Evolutionary conservation across 1,139 yeast genomes (phyloP).

Genomic region (Candida mesenterica): DNA sequence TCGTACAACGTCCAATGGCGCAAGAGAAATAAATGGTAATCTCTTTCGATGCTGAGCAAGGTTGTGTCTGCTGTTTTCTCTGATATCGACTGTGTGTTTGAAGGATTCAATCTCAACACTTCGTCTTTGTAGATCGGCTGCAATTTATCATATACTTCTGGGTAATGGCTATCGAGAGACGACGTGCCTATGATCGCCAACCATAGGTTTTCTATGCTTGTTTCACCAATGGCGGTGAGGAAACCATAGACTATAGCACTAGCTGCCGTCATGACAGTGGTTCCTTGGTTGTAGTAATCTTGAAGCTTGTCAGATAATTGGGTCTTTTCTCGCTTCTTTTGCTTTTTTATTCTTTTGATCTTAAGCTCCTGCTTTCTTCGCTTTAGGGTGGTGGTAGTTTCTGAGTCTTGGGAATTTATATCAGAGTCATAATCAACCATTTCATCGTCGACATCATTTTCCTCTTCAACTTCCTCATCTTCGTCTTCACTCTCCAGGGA

Average conservation of each 20-base stretch:
- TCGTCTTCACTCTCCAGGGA: conserved; percentile 24
- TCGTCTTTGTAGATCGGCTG: conserved; percentile 81
- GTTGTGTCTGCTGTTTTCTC: conserved; percentile 63
- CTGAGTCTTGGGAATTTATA: neutral
- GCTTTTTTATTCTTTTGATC: conserved; percentile 2
- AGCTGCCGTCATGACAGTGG: conserved; percentile 71
- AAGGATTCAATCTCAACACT: conserved; percentile 63
- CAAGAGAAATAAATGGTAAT: conserved; percentile 79
- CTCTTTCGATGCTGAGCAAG: conserved; percentile 68
- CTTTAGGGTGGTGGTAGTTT: conserved; percentile 1
- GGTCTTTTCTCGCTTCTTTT: conserved; percentile 22
- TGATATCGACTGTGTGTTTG: conserved; percentile 14
- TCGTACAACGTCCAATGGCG: conserved; percentile 95
- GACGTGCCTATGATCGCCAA: conserved; percentile 85
- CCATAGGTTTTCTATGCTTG: conserved; percentile 70
- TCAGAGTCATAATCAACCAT: too few relatives aligned
- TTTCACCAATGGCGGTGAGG: conserved; percentile 67
- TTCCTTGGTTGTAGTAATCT: conserved; percentile 78
- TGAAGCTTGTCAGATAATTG: conserved; percentile 65
- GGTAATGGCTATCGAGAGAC: conserved; percentile 71
- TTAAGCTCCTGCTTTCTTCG: conserved; percentile 7
- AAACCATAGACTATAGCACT: conserved; percentile 80
- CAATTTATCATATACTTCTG: conserved; percentile 71
- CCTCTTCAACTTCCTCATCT: conserved; percentile 28
- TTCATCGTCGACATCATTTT: conserved; percentile 22